Percentiles rank a stretch among this genome's conserved stretches.
phyloP scores from a whole-genome alignment of 306 rosid genomes.

The Canavalia gladiata region DNA sequence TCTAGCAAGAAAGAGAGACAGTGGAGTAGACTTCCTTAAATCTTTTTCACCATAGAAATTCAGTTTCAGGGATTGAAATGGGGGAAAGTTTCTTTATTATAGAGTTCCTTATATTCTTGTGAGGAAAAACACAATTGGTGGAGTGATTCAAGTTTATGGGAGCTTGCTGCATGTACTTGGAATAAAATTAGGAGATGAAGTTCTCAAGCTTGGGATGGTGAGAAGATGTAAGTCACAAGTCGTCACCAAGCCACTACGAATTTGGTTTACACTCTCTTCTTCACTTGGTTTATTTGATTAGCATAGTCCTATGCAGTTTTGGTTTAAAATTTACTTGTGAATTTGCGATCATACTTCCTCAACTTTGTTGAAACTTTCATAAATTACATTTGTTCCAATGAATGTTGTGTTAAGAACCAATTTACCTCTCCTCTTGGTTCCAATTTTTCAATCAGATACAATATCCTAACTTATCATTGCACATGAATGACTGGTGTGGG shows the following conservation, averaged over 20 bases:
- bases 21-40: neutral
- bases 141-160: neutral
- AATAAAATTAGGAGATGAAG: neutral
- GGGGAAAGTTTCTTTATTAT: neutral
- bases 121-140: slow-evolving; percentile 12
- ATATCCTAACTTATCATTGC: slow-evolving; percentile 13
- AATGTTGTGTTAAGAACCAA: neutral
- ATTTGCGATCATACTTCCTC: neutral
- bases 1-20: neutral
- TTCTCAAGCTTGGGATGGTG: neutral
- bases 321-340: neutral
- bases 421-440: neutral
- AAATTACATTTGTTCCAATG: slow-evolving; percentile 2
- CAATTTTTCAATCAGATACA: slow-evolving; percentile 18
- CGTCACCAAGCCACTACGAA: neutral
- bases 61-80: neutral
- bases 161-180: neutral
- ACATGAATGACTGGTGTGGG: neutral
- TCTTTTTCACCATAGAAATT: neutral
- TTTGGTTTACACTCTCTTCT: slow-evolving; percentile 14
- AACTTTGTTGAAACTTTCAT: neutral
- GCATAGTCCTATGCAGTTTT: neutral
- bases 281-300: neutral
- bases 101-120: neutral
- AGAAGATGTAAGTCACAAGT: slow-evolving; percentile 9